Evolutionary conservation across 2,329 filamentous ascomycete species (phyloP).

Genomic region (Acrocalymma vagum): DNA sequence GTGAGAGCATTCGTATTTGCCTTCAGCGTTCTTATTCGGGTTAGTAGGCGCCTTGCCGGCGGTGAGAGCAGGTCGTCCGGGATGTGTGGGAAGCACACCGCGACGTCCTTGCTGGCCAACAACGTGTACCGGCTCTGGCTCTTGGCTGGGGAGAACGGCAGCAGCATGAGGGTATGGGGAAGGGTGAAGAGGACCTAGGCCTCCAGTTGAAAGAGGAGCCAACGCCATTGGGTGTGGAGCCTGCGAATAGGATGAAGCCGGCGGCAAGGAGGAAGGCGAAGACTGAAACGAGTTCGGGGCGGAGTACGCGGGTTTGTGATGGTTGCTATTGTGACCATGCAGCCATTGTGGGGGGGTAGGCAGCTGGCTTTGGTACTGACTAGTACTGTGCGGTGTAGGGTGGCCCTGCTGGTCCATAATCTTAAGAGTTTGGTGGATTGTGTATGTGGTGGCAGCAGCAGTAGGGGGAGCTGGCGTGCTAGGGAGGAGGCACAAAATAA

Average conservation of each 20-base stretch:
- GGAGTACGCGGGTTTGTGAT: constrained; percentile 30
- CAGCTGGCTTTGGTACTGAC: constrained; percentile 25
- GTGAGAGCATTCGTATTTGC: constrained; percentile 95
- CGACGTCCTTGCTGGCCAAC: constrained; percentile 92
- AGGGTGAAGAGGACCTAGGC: constrained; percentile 38
- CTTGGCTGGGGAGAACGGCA: constrained; percentile 39
- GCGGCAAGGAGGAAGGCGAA: constrained; percentile 30
- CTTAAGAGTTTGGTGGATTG: too few relatives aligned
- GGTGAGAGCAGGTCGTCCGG: constrained; percentile 80
- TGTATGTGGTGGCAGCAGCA: too few relatives aligned
- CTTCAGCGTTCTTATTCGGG: constrained; percentile 93
- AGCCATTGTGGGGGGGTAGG: constrained; percentile 31
- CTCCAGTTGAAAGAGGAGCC: constrained; percentile 27
- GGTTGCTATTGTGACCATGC: constrained; percentile 30
- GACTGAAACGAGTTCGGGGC: constrained; percentile 28
- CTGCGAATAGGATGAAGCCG: constrained; percentile 29
- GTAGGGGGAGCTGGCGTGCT: too few relatives aligned
- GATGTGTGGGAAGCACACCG: constrained; percentile 87
- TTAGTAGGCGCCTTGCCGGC: constrained; percentile 84
- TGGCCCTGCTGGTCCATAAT: constrained; percentile 36
- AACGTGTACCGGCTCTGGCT: constrained; percentile 78
- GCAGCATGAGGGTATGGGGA: constrained; percentile 34
- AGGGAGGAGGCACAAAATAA: constrained; percentile 11
- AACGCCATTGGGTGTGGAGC: constrained; percentile 27
- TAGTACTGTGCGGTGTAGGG: constrained; percentile 18